Base-by-base conservation (phyloP, 176 grass and related monocot genomes). In the Cenchrus americanus region DNA sequence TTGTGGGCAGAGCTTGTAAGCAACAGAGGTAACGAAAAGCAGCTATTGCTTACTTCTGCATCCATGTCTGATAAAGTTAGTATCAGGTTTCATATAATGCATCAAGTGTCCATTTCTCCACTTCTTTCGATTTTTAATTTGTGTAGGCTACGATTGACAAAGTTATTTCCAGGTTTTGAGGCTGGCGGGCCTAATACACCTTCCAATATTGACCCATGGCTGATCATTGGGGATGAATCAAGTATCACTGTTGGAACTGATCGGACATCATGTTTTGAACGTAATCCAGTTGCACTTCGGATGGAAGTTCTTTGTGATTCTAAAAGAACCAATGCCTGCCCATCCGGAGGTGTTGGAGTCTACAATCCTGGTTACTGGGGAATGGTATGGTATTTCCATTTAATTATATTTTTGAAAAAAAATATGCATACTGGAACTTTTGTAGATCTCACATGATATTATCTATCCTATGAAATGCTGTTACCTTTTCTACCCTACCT, bases 281-380 rank as follows among this genome's bases (percentile, higher is more conserved):
- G 76, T 69, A 98, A 98, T 82, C 78, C 72, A 7, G 83, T 98
- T 69, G 96, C 96, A 53, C 88, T 98, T 48, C 87, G 82, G 77
- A 92, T 98, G 88, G 88, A 98, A 82, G 74, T 89, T 51, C 87
- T 93, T 71, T 98, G 96, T 75, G 80, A 78, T 78, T 87, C 83
- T 77, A 80, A 90, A 82, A 91, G 80, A 77, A 66, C 69, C 21
- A 87, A 87, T 87, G 48, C 68, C 14, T 93, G 93, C 79, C 96
- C 92, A 42, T 57, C 89, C 12, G 89, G 92, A 75, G 93, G 91
- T 22, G 96, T 98, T 68, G 96, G 96, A 4, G 69, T 98, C 72
- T 95, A 95, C 34, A 98, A 98, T 89, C 96, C 93, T 79, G 91
- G 96, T 61, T 98, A 88, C 51, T 95, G 96, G 92, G 93, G 93